Conservation (phyloP, 78 protist genomes). For the Dictyostelium citrinum region DNA sequence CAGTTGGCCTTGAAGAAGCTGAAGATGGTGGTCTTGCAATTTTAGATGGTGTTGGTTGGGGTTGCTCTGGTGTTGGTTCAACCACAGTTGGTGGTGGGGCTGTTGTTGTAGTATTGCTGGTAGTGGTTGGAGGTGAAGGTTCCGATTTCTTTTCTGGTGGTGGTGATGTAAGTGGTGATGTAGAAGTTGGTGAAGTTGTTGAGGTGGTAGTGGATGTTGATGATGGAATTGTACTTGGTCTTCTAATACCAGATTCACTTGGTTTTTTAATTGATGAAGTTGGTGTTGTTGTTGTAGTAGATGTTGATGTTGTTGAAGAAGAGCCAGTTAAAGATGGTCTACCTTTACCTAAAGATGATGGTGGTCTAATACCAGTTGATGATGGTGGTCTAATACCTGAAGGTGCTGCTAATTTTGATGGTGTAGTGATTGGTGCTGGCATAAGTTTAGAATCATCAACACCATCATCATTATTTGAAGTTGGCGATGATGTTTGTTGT, state of each 20-base stretch:
- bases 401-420: background rate
- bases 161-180: conserved; percentile 4
- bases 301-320: background rate
- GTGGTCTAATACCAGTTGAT: conserved; percentile 68
- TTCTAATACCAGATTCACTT: conserved; percentile 24
- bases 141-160: background rate
- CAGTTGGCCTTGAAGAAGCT: background rate
- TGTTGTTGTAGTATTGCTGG: background rate
- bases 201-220: background rate
- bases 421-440: conserved; percentile 49
- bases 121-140: background rate
- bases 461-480: conserved; percentile 9
- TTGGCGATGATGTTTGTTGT: background rate
- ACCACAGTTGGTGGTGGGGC: background rate
- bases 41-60: conserved; percentile 17
- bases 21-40: conserved; percentile 8
- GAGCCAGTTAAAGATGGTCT: conserved; percentile 17
- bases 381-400: conserved; percentile 49
- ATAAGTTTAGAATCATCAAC: background rate
- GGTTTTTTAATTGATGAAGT: conserved; percentile 22
- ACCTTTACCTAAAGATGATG: conserved; percentile 43
- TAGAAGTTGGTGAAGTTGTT: background rate
- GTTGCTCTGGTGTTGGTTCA: conserved; percentile 3
- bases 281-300: conserved; percentile 3
- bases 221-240: background rate